These are phyloP conservation scores for Aspergillus hiratsukae DNA, from an alignment of 2,329 filamentous ascomycete genomes.

Conservation along the genomic window DNA sequence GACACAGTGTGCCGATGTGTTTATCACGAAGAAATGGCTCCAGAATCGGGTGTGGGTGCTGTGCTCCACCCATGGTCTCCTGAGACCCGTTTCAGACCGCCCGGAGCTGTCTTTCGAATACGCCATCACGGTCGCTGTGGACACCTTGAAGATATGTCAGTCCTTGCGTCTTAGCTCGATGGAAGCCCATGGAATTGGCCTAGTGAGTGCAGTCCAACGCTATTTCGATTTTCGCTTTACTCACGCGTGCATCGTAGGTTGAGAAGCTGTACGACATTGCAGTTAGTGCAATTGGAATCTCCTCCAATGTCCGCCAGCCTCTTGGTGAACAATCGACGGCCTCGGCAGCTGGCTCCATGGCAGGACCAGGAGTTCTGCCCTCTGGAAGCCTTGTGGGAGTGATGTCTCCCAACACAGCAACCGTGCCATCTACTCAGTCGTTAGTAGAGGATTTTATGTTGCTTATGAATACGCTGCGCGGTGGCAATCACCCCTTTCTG, in stretches of 20 bases:
- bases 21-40: conserved; percentile 42
- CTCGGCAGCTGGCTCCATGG: neutral
- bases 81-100: conserved; percentile 32
- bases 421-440: conserved; percentile 12
- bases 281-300: conserved; percentile 26
- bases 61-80: conserved; percentile 37
- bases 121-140: conserved; percentile 31
- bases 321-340: conserved; percentile 9
- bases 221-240: neutral
- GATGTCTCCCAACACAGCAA: conserved; percentile 14
- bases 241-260: conserved; percentile 18
- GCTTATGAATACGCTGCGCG: conserved; percentile 30
- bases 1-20: conserved; percentile 41
- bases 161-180: conserved; percentile 33
- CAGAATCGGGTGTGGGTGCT: conserved; percentile 42
- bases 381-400: neutral
- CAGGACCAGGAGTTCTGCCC: neutral
- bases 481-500: conserved; percentile 34
- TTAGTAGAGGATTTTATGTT: conserved; percentile 29
- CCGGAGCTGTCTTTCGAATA: conserved; percentile 36
- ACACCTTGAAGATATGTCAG: conserved; percentile 32
- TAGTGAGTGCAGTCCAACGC: conserved; percentile 22
- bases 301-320: conserved; percentile 23
- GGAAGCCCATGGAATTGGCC: conserved; percentile 41
- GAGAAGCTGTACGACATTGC: conserved; percentile 41